phyloP scores from a whole-genome alignment of 1,139 yeast genomes.

The Nematodospora anomalae region DNA sequence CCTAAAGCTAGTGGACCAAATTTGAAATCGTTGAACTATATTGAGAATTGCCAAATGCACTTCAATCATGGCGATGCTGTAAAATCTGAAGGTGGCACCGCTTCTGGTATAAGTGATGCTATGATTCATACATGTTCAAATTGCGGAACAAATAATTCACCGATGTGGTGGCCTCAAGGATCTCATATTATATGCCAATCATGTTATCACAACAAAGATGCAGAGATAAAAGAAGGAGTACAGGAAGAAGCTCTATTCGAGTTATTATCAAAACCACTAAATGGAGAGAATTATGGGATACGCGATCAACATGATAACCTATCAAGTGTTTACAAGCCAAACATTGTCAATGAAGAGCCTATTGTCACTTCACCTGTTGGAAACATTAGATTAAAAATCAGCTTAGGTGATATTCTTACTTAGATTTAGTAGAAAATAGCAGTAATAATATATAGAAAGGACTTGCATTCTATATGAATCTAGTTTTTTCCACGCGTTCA shows the following conservation, averaged over 20 bases:
- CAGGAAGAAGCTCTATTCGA: conserved; percentile 17
- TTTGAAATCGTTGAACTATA: conserved; percentile 31
- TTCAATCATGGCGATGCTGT: conserved; percentile 3
- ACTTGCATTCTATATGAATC: too few relatives aligned
- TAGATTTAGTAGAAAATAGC: too few relatives aligned
- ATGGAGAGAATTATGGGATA: conserved; percentile 37
- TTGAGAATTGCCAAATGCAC: conserved; percentile 21
- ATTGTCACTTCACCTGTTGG: conserved; percentile 10
- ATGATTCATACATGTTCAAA: conserved; percentile 17
- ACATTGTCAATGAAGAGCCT: conserved; percentile 2
- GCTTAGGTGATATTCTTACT: conserved; percentile 27
- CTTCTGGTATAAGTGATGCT: conserved; percentile 1
- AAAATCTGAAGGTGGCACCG: conserved; percentile 1
- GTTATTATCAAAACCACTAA: conserved; percentile 31
- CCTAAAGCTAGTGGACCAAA: conserved; percentile 32
- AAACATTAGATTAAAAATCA: conserved; percentile 21
- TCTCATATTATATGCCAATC: conserved; percentile 27
- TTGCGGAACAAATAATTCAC: conserved; percentile 33
- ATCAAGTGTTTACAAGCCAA: conserved; percentile 17
- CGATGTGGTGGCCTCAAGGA: conserved; percentile 39
- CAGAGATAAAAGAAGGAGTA: conserved; percentile 3
- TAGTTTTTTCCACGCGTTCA: too few relatives aligned
- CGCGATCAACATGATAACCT: conserved; percentile 28
- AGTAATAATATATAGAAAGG: too few relatives aligned
- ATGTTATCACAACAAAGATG: conserved; percentile 28